Base-by-base conservation (phyloP, 306 rosid genomes). In the Ormosia semicastrata region DNA sequence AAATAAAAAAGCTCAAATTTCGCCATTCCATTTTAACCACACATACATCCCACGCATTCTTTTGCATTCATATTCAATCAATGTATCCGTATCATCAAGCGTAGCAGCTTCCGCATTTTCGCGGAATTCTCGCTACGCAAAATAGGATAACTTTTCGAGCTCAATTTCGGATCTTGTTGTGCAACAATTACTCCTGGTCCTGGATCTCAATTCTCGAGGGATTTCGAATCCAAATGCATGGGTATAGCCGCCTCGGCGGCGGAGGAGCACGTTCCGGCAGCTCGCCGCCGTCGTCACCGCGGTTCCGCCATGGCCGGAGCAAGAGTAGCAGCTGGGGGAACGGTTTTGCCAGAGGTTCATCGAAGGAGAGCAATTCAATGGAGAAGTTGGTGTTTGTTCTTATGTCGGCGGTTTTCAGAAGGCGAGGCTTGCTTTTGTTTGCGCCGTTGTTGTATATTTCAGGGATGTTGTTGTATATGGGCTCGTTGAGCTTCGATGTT, bases 391-490 rank as follows among this genome's bases (percentile, higher is more conserved):
- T 89, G 14, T 86, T 88, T 14, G 8, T 89, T 57, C 34, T 93
- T 32, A 82, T 95, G 63, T 90, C 98, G 58, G 92, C 90, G 37
- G 91, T 92, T 79, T 93, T 90, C 44, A 84, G 87, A 82, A 82
- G 94, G 72, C 81, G 94, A 49, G 99, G 97, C 58, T 71, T 95
- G 86, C 95, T 95, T 29, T 72, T 95, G 58, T 92, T 93, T 33
- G 98, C 99, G 15, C 99, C 99, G 0, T 58, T 95, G 66, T 74
- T 95, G 89, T 95, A 95, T 82, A 92, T 95, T 74, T 85, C 96
- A 1, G 97, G 93, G 24, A 95, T 95, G 98, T 58, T 95, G 60
- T 50, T 95, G 89, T 95, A 91, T 63, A 95, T 95, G 99, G 95
- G 95, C 30, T 85, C 98, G 1, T 80, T 95, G 76, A 91, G 83